Percentiles rank a stretch among this genome's conserved stretches.
phyloP scores from a whole-genome alignment of 805 yeast species.

The Yarrowia yakushimensis region DNA sequence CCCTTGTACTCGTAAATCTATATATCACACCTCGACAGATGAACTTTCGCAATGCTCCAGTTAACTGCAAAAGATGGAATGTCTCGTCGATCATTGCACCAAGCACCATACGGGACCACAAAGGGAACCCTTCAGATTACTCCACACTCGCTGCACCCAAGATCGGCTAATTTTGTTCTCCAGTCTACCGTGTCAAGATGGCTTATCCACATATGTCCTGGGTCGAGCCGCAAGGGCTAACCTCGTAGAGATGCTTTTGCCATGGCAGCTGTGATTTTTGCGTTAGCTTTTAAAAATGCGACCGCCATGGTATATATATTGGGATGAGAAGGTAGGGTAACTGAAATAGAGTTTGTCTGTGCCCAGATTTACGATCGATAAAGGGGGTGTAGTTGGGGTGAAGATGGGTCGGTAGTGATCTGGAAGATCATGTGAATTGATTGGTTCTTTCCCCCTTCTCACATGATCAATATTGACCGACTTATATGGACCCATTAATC shows the following conservation, averaged over 20 bases:
- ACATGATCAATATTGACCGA: no score
- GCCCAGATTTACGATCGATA: not conserved
- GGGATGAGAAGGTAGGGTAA: not conserved
- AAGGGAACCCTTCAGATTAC: slow-evolving; percentile 53
- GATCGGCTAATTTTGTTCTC: slow-evolving; percentile 52
- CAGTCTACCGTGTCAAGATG: slow-evolving; percentile 42
- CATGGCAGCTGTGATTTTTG: slow-evolving; percentile 36
- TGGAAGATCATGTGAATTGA: no score
- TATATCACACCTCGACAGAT: not conserved
- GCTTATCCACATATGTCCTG: slow-evolving; percentile 39
- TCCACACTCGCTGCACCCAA: slow-evolving; percentile 62
- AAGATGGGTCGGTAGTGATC: no score
- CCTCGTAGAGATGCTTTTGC: slow-evolving; percentile 40
- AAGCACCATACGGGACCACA: slow-evolving; percentile 61
- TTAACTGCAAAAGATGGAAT: no score
- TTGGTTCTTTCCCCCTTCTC: no score
- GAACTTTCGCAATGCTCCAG: not conserved
- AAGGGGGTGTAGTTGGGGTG: no score
- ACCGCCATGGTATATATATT: not conserved
- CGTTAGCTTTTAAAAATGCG: slow-evolving; percentile 33
- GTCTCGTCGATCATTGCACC: slow-evolving; percentile 59
- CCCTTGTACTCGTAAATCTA: no score
- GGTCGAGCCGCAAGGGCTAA: slow-evolving; percentile 38
- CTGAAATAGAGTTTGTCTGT: not conserved
- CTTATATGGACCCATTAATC: no score